Evolutionary conservation across 202 grass and related monocot genomes (phyloP).

Genomic region (Carex arenaria): DNA sequence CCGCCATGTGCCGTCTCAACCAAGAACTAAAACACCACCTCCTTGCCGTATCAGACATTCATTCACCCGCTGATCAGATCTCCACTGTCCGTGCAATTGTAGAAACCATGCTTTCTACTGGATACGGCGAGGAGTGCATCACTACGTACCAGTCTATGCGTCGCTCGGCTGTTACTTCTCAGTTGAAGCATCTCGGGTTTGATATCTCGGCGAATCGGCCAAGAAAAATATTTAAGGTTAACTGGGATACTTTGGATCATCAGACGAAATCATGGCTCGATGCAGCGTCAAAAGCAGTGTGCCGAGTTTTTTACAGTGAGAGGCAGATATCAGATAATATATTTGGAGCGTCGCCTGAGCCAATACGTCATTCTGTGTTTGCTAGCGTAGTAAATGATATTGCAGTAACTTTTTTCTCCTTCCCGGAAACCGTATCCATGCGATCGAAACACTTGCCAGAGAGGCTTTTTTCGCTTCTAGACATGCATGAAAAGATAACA

Average conservation of each 20-base stretch:
- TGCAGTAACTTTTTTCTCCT: constrained; percentile 21
- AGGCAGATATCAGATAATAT: constrained; percentile 40
- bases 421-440: constrained; percentile 31
- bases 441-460: constrained; percentile 40
- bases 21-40: constrained; percentile 46
- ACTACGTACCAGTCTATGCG: constrained; percentile 40
- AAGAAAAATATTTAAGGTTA: constrained; percentile 30
- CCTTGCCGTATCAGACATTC: not conserved
- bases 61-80: not conserved
- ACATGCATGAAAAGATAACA: constrained; percentile 53
- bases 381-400: constrained; percentile 33
- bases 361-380: constrained; percentile 41
- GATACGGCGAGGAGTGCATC: constrained; percentile 64
- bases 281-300: constrained; percentile 24
- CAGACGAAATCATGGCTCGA: constrained; percentile 49
- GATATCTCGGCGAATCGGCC: not conserved
- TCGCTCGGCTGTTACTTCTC: constrained; percentile 21
- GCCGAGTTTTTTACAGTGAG: constrained; percentile 38
- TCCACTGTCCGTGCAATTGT: constrained; percentile 29
- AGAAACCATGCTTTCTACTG: constrained; percentile 49
- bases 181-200: constrained; percentile 36
- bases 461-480: constrained; percentile 59
- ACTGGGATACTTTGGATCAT: constrained; percentile 37
- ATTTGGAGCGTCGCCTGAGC: constrained; percentile 24
- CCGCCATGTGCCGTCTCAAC: constrained; percentile 47